A percentile compares a stretch with the other conserved stretches of the same genome.
Conservation (phyloP, 192 early-diverging fungal species). For the Geranomyces variabilis region DNA sequence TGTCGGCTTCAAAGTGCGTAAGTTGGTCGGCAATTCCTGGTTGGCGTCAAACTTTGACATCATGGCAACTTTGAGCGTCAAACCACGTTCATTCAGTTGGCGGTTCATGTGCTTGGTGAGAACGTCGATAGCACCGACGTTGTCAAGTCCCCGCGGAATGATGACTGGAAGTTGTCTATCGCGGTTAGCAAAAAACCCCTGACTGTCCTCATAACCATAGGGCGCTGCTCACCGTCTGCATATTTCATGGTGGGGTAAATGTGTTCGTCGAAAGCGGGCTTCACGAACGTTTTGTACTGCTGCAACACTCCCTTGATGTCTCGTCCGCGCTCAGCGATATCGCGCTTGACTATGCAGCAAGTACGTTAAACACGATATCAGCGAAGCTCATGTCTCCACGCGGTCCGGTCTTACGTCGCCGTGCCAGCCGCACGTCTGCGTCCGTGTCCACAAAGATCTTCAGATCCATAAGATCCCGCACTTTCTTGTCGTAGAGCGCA, state of each 20-base stretch:
- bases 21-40: constrained; percentile 34
- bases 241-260: constrained; percentile 91
- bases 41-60: constrained; percentile 14
- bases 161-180: constrained; percentile 49
- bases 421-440: constrained; percentile 85
- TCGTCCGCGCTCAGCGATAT: constrained; percentile 87
- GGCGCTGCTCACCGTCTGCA: constrained; percentile 69
- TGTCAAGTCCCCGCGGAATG: constrained; percentile 89
- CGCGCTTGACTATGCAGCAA: constrained; percentile 71
- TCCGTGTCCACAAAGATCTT: constrained; percentile 96
- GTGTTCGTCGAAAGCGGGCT: constrained; percentile 89
- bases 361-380: background rate
- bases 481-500: constrained; percentile 83
- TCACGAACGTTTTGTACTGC: constrained; percentile 93
- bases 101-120: constrained; percentile 86
- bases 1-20: constrained; percentile 52
- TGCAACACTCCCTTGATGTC: constrained; percentile 83
- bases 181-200: too few relatives aligned
- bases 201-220: too few relatives aligned
- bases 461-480: constrained; percentile 77
- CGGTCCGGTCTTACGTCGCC: constrained; percentile 63
- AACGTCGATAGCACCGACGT: constrained; percentile 82
- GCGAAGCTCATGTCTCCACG: background rate
- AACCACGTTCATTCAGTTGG: constrained; percentile 75
- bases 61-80: constrained; percentile 37